Evolutionary conservation across 2,329 filamentous ascomycete species (phyloP).

Genomic region (Macrophomina phaseolina): DNA sequence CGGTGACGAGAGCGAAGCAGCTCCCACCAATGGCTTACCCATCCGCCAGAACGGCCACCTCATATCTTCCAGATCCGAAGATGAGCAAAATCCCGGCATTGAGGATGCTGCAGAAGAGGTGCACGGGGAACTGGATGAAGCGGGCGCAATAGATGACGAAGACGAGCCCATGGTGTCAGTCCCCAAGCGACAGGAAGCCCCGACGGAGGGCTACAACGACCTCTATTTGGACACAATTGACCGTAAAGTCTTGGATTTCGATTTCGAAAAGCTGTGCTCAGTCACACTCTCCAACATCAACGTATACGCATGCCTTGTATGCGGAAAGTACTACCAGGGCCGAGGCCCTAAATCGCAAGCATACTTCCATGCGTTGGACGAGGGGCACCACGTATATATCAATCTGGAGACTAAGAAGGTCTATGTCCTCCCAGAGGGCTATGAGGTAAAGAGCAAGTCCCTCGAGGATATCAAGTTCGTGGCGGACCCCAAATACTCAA

Average conservation of each 20-base stretch:
- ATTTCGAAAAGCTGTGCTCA: conserved; percentile 98
- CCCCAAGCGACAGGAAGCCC: conserved; percentile 74
- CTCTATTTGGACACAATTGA: conserved; percentile 98
- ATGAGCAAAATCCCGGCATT: conserved; percentile 41
- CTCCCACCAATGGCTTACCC: conserved; percentile 31
- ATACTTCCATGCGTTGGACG: conserved; percentile 95
- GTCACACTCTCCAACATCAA: conserved; percentile 97
- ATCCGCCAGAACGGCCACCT: conserved; percentile 23
- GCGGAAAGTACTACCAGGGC: conserved; percentile 97
- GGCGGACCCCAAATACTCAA: conserved; percentile 85
- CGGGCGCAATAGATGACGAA: conserved; percentile 39
- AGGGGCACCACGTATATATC: conserved; percentile 96
- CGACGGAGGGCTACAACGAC: conserved; percentile 88
- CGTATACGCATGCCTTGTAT: conserved; percentile 95
- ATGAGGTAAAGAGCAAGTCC: conserved; percentile 93
- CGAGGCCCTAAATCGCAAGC: conserved; percentile 92
- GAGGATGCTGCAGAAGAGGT: conserved; percentile 43
- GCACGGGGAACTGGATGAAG: conserved; percentile 45
- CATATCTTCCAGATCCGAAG: conserved; percentile 21
- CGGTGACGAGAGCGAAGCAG: conserved; percentile 37
- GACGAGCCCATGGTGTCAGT: conserved; percentile 49
- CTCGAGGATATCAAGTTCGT: conserved; percentile 99
- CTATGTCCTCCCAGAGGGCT: conserved; percentile 92
- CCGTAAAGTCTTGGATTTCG: conserved; percentile 90
- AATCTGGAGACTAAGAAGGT: conserved; percentile 94